Base-by-base conservation (phyloP, 371 early-diverging fungal genomes). In the Mortierella sp. region DNA sequence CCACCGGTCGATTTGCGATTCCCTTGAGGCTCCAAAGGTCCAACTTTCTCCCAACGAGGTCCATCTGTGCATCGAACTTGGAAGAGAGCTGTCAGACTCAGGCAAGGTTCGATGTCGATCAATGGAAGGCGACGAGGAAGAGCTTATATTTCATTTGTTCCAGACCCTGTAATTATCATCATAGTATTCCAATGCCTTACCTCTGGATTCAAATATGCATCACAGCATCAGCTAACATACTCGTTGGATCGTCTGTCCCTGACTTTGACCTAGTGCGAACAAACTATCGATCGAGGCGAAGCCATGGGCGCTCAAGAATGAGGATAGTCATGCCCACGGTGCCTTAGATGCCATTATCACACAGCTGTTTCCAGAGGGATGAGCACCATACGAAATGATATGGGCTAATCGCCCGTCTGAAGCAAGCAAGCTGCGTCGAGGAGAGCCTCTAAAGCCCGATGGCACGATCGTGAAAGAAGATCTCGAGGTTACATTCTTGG, bases 321-420 rank as follows among this genome's bases (percentile, higher is more conserved):
- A 50, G 14, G 50, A 50, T 21, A 50, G 50, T 21, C 50, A 50
- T 50, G 50, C 50, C 14, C 50, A 50, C 21, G 50, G 50, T 4
- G 50, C 14, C n/a, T 14, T 50, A 21, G 50, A 50, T 50, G 50
- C 14, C 50, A 50, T 50, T 21, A 5, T 50, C 50, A 50, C 21
- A 21, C 50, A 50, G 50, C 50, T 50, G 50, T 50, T 50, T 50
- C 50, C 50, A 21, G 50, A 50, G 21, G 50, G 50, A 50, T 14
- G 50, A 50, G 50, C 50, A 16, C 50, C 50, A 14, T 50, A 50
- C 21, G 50, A 50, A 21, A 50, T 50, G 50, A 21, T 50, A 4
- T 50, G 21, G 50, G 50, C 50, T n/a, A 50, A 50, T 21, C 50
- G 50, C 16, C 50, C 50, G 21, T n/a, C 50, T 14, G 50, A 50